A percentile compares a stretch with the other conserved stretches of the same genome.
Evolutionary conservation across 129 eudicot genomes (phyloP).

Genomic region (Oenanthe sinensis): DNA sequence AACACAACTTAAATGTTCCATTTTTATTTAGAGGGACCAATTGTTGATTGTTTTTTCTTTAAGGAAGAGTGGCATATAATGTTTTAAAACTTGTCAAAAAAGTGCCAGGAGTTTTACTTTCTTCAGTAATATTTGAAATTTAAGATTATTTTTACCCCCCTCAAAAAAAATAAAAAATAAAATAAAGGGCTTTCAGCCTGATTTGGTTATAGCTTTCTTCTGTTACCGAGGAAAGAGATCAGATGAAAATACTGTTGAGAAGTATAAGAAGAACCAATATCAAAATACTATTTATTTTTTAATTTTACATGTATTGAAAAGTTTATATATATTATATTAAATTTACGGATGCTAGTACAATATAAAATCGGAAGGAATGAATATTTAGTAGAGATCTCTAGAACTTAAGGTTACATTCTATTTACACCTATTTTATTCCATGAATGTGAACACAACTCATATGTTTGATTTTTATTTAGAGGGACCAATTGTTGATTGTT

Average conservation of each 20-base stretch:
- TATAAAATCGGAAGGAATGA: not conserved
- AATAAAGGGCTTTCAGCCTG: not conserved
- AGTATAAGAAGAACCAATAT: slow-evolving; percentile 40
- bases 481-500: not conserved
- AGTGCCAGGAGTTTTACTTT: not conserved
- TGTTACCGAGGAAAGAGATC: slow-evolving; percentile 66
- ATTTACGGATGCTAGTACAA: not conserved
- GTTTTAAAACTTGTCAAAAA: not conserved
- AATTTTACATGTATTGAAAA: too few species aligned
- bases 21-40: not conserved
- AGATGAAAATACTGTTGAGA: slow-evolving; percentile 38
- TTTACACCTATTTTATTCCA: not conserved
- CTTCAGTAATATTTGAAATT: not conserved
- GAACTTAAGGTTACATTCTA: not conserved
- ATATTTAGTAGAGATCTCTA: not conserved
- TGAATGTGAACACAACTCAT: not conserved
- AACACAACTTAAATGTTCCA: not conserved
- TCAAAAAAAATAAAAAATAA: too few species aligned
- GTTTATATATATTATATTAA: too few species aligned
- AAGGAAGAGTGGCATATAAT: not conserved
- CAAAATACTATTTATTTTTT: too few species aligned
- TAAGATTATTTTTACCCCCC: too few species aligned
- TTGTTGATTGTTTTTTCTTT: not conserved
- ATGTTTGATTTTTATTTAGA: not conserved
- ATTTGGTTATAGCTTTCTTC: slow-evolving; percentile 54